phyloP scores from a whole-genome alignment of 495 filamentous ascomycete genomes.

The Endocarpon pusillum region DNA sequence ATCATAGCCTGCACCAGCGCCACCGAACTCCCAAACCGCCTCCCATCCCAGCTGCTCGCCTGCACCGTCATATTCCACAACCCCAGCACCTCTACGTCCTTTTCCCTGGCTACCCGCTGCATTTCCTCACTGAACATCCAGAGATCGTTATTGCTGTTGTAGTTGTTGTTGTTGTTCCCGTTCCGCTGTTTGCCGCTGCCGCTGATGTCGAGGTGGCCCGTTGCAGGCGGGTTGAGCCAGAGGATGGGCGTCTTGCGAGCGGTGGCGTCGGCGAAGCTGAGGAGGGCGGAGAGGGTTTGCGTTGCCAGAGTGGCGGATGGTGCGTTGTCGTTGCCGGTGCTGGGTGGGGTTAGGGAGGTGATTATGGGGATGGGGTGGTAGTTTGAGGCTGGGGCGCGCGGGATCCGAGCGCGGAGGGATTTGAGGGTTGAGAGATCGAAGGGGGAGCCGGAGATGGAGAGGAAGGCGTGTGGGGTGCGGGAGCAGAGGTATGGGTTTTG shows the following conservation, averaged over 20 bases:
- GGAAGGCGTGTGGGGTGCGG: slow-evolving; percentile 23
- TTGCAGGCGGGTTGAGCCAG: slow-evolving; percentile 31
- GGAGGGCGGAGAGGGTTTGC: slow-evolving; percentile 29
- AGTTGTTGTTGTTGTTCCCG: slow-evolving; percentile 17
- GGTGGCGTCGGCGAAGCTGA: slow-evolving; percentile 18
- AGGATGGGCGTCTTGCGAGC: slow-evolving; percentile 27
- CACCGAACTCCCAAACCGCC: slow-evolving; percentile 25
- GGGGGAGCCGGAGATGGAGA: slow-evolving; percentile 20
- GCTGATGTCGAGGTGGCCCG: slow-evolving; percentile 20
- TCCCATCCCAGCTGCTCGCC: slow-evolving; percentile 25
- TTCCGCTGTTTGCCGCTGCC: too few species aligned
- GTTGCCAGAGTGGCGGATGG: slow-evolving; percentile 19
- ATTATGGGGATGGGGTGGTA: slow-evolving; percentile 30
- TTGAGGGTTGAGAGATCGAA: slow-evolving; percentile 15
- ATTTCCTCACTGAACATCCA: slow-evolving; percentile 28
- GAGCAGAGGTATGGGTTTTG: slow-evolving; percentile 4
- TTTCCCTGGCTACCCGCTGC: slow-evolving; percentile 16
- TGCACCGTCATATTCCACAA: slow-evolving; percentile 33
- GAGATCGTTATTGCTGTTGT: slow-evolving; percentile 21
- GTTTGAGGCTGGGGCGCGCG: slow-evolving; percentile 10
- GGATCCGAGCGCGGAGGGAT: slow-evolving; percentile 8
- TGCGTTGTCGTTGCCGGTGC: too few species aligned
- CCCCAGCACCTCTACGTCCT: slow-evolving; percentile 25
- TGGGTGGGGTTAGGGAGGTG: slow-evolving; percentile 23
- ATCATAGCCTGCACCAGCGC: slow-evolving; percentile 34